Evolutionary conservation across 495 filamentous ascomycete genomes (phyloP), one percentile per base, ranked within the genome.

Genomic region (Trichocladium antarcticum): DNA sequence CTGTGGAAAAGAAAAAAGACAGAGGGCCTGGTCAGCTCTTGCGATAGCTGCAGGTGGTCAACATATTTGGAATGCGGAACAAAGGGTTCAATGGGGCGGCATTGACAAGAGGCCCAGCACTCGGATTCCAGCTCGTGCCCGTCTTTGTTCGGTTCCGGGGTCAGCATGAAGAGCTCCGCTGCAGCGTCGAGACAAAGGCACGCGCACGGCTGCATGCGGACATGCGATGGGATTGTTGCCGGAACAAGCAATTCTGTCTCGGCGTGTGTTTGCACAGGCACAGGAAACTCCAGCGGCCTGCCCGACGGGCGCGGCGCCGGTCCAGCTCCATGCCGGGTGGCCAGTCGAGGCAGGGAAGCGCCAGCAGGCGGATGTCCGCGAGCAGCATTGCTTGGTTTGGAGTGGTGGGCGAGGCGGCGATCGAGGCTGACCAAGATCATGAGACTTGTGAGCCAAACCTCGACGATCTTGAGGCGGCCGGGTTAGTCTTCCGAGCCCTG

Each of bases 361-460:
- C 82, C 11, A 84, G 73, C 51, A 77, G 72, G 14, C 74, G 57
- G 17, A 72, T 74, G 1, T 80, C 78, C 12, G 77, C 79, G 4
- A 83, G 66, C 42, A 62, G 63, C 53, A 75, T 74, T 6, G 80
- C 71, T 53, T 85, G 78, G 2, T 74, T 68, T 1, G 68, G 69
- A 0, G 70, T 74, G 0, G 77, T 79, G 24, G 81, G 57, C 22
- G 76, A 77, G 5, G 78, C 76, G 1, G 75, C 70, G 8, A 83
- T n/a, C n/a, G n/a, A n/a, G n/a, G n/a, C n/a, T n/a, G n/a, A n/a
- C n/a, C n/a, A n/a, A n/a, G n/a, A n/a, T n/a, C n/a, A n/a, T n/a
- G n/a, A n/a, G n/a, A n/a, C n/a, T n/a, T n/a, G n/a, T n/a, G n/a
- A n/a, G n/a, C n/a, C n/a, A n/a, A n/a, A n/a, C n/a, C n/a, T n/a